Base-by-base conservation (phyloP, 2,329 filamentous ascomycete genomes). In the Colletotrichum godetiae region DNA sequence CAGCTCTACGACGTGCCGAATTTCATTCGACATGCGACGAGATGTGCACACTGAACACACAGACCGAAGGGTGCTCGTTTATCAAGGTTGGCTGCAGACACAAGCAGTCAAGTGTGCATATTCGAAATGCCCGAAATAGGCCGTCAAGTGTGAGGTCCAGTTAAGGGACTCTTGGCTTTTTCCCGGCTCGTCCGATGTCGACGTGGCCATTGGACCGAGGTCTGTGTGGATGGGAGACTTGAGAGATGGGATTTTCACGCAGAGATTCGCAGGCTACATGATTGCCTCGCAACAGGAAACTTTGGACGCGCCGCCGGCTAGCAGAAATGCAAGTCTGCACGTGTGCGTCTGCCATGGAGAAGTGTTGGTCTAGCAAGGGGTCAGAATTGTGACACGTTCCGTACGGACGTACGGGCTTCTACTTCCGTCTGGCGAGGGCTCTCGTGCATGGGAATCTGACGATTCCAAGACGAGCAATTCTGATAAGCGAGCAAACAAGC, bases 361-460 rank as follows among this genome's bases (percentile, higher is more conserved):
- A 49, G 42, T 62, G 29, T 56, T 56, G 46, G 62, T 52, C 31
- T 57, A 35, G 58, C 29, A 52, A 35, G 52, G 8, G 27, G 60
- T 24, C 37, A n/a, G 22, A 62, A 42, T 52, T 33, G 31, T 31
- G 58, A 49, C 57, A 12, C 33, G 29, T 29, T 42, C 19, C 33
- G 52, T 72, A 72, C 69, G 69, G 69, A 52, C 69, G 69, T 72
- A 72, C 58, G 56, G 19, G 24, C 37, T 35, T n/a, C 58, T 68
- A 49, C 22, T 68, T 19, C 15, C 33, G 29, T 33, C 52, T 37
- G 46, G 55, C 24, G 33, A 55, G 63, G 49, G 22, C 31, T 22
- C 46, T 31, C 8, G 29, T 61, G 33, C 60, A 69, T 69, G 7
- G 33, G n/a, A 46, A 35, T 68, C 67, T 66, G 61, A 70, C 46